Base-by-base conservation (phyloP, 2,329 filamentous ascomycete species). In the Daldinia sp. region DNA sequence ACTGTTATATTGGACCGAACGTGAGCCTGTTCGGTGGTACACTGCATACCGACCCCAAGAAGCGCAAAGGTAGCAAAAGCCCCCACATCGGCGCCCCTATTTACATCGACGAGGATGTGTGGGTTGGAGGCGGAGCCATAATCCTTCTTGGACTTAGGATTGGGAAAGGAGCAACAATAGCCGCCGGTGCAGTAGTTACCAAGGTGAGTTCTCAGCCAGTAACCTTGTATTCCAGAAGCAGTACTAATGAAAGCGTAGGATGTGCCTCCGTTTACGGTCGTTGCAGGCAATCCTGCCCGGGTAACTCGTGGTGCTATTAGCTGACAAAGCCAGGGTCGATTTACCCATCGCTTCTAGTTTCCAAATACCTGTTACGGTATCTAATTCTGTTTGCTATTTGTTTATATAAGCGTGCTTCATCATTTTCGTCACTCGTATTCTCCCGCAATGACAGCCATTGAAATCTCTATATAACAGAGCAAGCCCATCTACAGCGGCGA, bases 21-120 rank as follows among this genome's bases (percentile, higher is more conserved):
- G 94, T 97, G 59, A 94, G 88, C 67, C 91, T 98, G 68, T 91
- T 93, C 73, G 93, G 91, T 13, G 87, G 89, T 30, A 90, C 87
- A 39, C 83, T 90, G 49, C 87, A 88, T 39, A 87, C 89, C 11
- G 92, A 96, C 74, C 87, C 90, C 25, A 87, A 90, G 74, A 84
- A 86, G 66, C 85, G 92, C 19, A 87, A 90, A 70, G 94, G 93
- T 5, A 90, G 87, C 47, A 87, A 88, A 68, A 92, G 90, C 30
- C 85, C 86, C 5, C 89, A 91, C 72, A 78, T 88, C 60, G 93
- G 91, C 11, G 86, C 87, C 29, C 81, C 84, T 15, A 90, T 98
- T 57, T 84, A 83, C 30, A 94, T 98, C 65, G 92, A 93, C 67
- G 90, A 95, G 67, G 93, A 97, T 77, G 91, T 91, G 74, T 94